Evolutionary conservation across 2,329 filamentous ascomycete species (phyloP).

Genomic region (Exophiala calicioides): DNA sequence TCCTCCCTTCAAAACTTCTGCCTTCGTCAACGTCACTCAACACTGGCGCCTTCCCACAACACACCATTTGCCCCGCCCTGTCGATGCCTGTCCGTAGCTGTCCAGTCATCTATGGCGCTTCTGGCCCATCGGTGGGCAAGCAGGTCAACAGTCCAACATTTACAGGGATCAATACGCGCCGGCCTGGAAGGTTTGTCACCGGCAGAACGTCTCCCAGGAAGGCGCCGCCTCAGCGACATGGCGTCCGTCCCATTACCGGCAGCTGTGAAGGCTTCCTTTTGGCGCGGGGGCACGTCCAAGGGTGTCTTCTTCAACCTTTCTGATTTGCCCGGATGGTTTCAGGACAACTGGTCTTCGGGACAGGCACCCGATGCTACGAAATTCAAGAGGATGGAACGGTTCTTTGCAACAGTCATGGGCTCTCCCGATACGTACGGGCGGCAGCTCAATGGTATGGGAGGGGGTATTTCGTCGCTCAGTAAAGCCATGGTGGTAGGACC

Average conservation of each 20-base stretch:
- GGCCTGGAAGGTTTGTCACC: conserved; percentile 3
- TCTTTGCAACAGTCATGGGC: conserved; percentile 24
- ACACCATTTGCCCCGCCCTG: too few species aligned
- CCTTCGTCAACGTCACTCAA: too few species aligned
- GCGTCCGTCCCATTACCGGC: conserved; percentile 5
- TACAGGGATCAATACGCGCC: conserved; percentile 7
- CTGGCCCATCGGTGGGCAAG: conserved; percentile 3
- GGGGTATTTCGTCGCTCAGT: conserved; percentile 67
- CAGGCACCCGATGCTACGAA: conserved; percentile 1
- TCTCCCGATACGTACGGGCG: conserved; percentile 49
- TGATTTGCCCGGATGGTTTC: conserved; percentile 50
- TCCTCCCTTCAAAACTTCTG: neutral
- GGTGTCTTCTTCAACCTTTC: conserved; percentile 60
- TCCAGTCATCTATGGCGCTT: neutral
- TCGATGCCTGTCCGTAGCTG: neutral
- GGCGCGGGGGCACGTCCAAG: conserved; percentile 69
- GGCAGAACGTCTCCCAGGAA: neutral
- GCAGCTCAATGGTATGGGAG: conserved; percentile 72
- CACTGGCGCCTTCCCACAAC: too few species aligned
- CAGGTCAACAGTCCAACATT: conserved; percentile 6
- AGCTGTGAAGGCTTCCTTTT: conserved; percentile 55
- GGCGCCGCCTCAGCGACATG: conserved; percentile 12
- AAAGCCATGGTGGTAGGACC: conserved; percentile 61
- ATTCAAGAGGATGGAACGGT: conserved; percentile 15
- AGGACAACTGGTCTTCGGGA: conserved; percentile 6